phyloP scores from a whole-genome alignment of 495 filamentous ascomycete species.

The Talaromyces proteolyticus region DNA sequence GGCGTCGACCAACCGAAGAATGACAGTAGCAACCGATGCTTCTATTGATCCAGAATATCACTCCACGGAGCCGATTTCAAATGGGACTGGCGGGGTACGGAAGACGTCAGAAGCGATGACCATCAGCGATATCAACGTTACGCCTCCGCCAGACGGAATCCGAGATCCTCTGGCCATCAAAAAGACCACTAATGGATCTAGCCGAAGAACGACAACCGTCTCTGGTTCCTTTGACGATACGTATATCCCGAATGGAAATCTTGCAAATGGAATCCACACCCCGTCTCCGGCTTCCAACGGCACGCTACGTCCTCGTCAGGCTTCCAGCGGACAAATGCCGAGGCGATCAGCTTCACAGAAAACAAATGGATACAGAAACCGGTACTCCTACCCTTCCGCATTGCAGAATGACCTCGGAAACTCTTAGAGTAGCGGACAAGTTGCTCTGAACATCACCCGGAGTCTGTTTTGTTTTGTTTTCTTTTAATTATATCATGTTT shows the following conservation, averaged over 20 bases:
- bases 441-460: too few relatives aligned
- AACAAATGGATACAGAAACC: slow-evolving; percentile 2
- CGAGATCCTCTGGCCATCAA: slow-evolving; percentile 1
- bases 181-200: background rate
- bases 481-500: too few relatives aligned
- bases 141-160: slow-evolving; percentile 1
- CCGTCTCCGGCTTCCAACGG: slow-evolving; percentile 1
- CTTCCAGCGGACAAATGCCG: background rate
- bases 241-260: background rate
- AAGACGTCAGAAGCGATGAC: background rate
- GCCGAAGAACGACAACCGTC: background rate
- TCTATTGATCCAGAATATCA: background rate
- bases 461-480: too few relatives aligned
- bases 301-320: background rate
- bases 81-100: background rate
- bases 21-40: background rate
- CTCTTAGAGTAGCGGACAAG: too few relatives aligned
- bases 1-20: background rate
- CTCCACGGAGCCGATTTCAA: background rate
- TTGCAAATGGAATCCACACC: background rate
- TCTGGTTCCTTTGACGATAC: background rate
- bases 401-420: background rate
- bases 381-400: slow-evolving; percentile 2
- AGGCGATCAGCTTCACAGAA: slow-evolving; percentile 1
- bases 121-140: slow-evolving; percentile 4